Base-by-base conservation (phyloP, 1,284 basidiomycete species). In the Moesziomyces parantarcticus region DNA sequence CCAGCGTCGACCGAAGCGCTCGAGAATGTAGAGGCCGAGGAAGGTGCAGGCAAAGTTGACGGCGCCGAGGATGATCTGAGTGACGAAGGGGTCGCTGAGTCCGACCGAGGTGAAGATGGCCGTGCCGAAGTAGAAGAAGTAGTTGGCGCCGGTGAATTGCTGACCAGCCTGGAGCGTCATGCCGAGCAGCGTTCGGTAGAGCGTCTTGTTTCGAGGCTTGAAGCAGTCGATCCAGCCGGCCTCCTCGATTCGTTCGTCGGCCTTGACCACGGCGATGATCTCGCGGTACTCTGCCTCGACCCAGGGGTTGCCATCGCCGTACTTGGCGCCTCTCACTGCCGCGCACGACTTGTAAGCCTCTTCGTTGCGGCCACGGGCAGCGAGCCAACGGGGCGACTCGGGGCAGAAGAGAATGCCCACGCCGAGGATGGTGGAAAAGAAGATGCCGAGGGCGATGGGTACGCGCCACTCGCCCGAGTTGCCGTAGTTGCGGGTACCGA, bases 331-430 rank as follows among this genome's bases (percentile, higher is more conserved):
- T 46, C 90, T 88, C 1, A 88, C 85, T 16, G 87, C 85, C 0
- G 89, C 89, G 46, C 92, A 84, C 8, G 88, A 86, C 16, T 73
- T 68, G 26, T 86, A 85, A 3, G 89, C 89, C 58, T 90, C 87
- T 29, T 89, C 88, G 44, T 84, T 77, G 29, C 86, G 85, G 18
- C 87, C 88, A 25, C 86, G 86, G 73, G 52, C 87, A 85, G 68
- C 78, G 25, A 91, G 87, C 91, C 91, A 92, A 36, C 82, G 80
- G n/a, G 91, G 91, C 48, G 87, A 88, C 82, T 92, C 91, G 21
- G 91, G 91, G 88, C 92, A 91, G 79, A 91, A 89, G 16, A 89
- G 79, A 70, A 92, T 92, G 42, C 90, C 90, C 32, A 89, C 68
- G 29, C 87, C 87, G 10, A 92, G 88, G 50, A 92, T 87, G 50